These are phyloP conservation scores for Alternaria sp. DNA, from an alignment of 2,329 filamentous ascomycete genomes.

Conservation along the genomic window DNA sequence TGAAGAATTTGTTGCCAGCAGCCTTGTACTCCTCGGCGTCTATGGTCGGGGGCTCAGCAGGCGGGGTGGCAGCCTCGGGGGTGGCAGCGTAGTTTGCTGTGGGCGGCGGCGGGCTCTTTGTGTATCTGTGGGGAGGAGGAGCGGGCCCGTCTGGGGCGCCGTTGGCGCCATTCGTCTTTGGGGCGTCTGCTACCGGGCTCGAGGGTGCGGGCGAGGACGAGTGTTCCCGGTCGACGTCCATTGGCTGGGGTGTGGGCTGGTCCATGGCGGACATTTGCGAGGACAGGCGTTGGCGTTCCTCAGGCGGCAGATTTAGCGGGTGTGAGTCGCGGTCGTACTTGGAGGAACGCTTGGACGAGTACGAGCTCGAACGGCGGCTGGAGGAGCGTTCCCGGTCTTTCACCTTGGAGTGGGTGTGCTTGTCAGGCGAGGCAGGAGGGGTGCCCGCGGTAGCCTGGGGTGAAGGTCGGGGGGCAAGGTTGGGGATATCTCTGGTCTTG, in stretches of 20 bases:
- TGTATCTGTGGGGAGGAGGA: conserved; percentile 74
- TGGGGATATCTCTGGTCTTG: conserved; percentile 36
- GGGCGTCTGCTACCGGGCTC: conserved; percentile 55
- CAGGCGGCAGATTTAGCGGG: conserved; percentile 87
- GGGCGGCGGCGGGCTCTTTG: conserved; percentile 58
- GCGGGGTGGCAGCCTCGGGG: conserved; percentile 49
- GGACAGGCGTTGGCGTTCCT: conserved; percentile 81
- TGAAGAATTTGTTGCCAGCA: conserved; percentile 95
- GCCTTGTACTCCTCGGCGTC: conserved; percentile 93
- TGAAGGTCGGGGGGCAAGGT: conserved; percentile 32
- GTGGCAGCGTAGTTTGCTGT: conserved; percentile 50
- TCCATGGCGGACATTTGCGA: conserved; percentile 69
- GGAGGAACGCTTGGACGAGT: conserved; percentile 50
- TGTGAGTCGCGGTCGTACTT: conserved; percentile 73
- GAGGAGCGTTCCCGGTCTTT: conserved; percentile 42
- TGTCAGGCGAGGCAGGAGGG: conserved; percentile 51
- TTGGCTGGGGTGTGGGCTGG: conserved; percentile 65
- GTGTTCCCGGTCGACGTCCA: conserved; percentile 78
- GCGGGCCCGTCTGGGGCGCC: conserved; percentile 64
- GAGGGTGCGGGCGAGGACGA: conserved; percentile 64
- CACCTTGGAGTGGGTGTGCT: conserved; percentile 44
- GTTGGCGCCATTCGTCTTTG: conserved; percentile 59
- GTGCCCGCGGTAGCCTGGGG: conserved; percentile 36
- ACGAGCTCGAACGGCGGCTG: conserved; percentile 40
- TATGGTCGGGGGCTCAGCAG: conserved; percentile 61